Evolutionary conservation across 2,329 filamentous ascomycete genomes (phyloP), one percentile per base, ranked within the genome.

Genomic region (Davidsoniella virescens): DNA sequence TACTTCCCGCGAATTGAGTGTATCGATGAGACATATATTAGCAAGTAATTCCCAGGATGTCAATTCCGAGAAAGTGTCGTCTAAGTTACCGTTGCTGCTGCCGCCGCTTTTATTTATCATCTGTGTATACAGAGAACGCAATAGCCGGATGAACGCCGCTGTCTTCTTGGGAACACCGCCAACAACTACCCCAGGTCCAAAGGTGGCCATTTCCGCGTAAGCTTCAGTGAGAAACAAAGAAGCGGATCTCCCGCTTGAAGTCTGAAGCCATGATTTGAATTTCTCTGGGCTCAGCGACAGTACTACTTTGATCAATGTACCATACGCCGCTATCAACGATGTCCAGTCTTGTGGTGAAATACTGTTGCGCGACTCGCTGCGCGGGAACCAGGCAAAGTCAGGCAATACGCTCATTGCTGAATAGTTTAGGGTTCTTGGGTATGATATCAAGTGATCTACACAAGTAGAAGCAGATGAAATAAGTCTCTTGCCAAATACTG

Each of bases 301-400:
- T 55, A 87, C 76, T 2, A 79, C 72, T 49, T 80, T 71, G 5
- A 77, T 67, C 5, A 94, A 70, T 9, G 76, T 67, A 16, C 79
- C 67, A 87, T 87, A 95, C 36, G 85, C 80, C 55, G 83, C 75
- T 44, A 93, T 67, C 61, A 83, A 87, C 29, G 75, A 70, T 56
- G 82, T 72, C 87, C 87, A 94, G 64, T 94, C 85, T 47, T 72
- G 66, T 3, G 78, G 66, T 38, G 72, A 69, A 53, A 94, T 73
- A 56, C 74, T 73, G 56, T 75, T 73, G 59, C 79, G 78, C 67
- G 87, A 78, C 50, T 70, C 67, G 33, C 75, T 67, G 54, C 80
- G 73, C 16, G 88, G 90, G 58, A 92, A 87, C 17, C 83, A 76
- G 52, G 83, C 87, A 64, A 95, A 72, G 33, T 80, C 73, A 40